Conservation (phyloP, 441 rosid genomes). For the Arabidopsis lyrata region DNA sequence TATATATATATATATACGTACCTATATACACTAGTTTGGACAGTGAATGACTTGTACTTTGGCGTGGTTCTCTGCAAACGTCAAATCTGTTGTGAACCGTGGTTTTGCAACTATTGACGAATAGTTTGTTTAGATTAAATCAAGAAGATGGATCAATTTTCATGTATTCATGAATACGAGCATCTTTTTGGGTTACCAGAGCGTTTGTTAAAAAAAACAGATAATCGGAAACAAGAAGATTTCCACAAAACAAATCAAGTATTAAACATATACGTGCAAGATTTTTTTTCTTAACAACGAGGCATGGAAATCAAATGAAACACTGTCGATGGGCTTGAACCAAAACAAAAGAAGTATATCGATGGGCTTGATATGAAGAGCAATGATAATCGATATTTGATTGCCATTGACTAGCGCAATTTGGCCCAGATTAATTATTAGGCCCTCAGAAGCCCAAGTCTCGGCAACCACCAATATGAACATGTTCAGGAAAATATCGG, state of each 20-base stretch:
- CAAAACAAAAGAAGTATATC: too few species aligned
- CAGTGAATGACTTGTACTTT: not conserved
- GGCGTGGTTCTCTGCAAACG: slow-evolving; percentile 11
- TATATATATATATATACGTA: not conserved
- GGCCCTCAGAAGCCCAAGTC: not conserved
- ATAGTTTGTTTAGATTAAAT: not conserved
- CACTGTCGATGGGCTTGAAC: not conserved
- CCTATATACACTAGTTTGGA: too few species aligned
- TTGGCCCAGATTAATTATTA: not conserved
- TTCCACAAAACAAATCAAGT: not conserved
- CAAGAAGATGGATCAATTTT: not conserved
- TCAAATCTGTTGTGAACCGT: not conserved
- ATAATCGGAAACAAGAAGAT: not conserved
- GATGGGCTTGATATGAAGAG: not conserved
- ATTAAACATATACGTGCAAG: not conserved
- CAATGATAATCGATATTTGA: not conserved
- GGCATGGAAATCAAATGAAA: too few species aligned
- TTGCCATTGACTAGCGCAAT: not conserved
- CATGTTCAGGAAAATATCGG: not conserved
- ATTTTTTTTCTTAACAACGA: too few species aligned
- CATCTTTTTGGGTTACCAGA: not conserved
- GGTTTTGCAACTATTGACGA: not conserved
- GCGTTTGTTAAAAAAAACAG: not conserved
- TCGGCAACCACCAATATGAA: not conserved
- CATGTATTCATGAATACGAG: not conserved